These are phyloP conservation scores for Camelina laxa DNA, from an alignment of 345 rosid species.

Conservation along the genomic window DNA sequence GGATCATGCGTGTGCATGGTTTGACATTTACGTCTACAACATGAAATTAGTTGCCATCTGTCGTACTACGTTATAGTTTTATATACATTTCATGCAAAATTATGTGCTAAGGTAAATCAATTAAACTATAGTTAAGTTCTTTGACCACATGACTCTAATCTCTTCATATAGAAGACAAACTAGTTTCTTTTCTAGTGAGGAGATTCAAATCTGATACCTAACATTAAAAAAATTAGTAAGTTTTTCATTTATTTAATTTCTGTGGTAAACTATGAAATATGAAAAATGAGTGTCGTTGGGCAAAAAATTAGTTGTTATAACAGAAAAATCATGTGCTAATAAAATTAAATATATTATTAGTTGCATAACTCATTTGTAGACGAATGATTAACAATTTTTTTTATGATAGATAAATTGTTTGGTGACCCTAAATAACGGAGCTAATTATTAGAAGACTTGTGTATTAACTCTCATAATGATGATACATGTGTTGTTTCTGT, in stretches of 20 bases:
- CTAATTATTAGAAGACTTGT: neutral
- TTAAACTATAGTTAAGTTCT: neutral
- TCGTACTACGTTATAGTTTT: neutral
- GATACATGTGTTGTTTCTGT: neutral
- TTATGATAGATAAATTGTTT: neutral
- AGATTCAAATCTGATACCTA: neutral
- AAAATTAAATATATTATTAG: neutral
- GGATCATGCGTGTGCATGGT: conserved; percentile 39
- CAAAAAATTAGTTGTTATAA: conserved; percentile 1
- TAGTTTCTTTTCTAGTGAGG: neutral
- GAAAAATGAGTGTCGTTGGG: neutral
- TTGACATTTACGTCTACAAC: conserved; percentile 31
- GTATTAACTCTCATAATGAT: neutral
- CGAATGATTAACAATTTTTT: neutral
- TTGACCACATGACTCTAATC: neutral
- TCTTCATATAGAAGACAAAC: neutral
- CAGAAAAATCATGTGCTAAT: neutral
- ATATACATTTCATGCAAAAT: neutral
- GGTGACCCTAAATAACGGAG: neutral
- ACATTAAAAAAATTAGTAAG: too few relatives aligned
- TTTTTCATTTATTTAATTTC: too few relatives aligned
- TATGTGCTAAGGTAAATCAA: neutral
- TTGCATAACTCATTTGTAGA: neutral
- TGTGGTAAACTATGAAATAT: neutral
- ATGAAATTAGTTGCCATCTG: neutral